phyloP scores from a whole-genome alignment of 2,329 filamentous ascomycete genomes.

The Tolypocladium tropicale region DNA sequence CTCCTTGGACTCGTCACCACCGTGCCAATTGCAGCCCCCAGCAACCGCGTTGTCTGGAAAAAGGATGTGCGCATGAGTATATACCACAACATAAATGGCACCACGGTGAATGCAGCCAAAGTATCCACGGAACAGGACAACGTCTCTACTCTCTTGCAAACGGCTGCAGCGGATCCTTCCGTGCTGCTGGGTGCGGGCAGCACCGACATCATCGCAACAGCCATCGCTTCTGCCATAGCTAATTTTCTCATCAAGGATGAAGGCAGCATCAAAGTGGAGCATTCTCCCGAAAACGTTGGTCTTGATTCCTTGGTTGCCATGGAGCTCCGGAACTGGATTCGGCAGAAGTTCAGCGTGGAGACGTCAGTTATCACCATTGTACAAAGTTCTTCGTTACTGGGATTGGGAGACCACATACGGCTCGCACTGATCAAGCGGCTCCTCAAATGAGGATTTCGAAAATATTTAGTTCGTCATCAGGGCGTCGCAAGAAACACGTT shows the following conservation, averaged over 20 bases:
- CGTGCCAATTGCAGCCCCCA: conserved; percentile 2
- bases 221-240: neutral
- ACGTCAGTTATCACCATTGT: conserved; percentile 12
- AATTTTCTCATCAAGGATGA: conserved; percentile 8
- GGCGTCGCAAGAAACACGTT: too few species aligned
- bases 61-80: conserved; percentile 8
- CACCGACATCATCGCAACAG: neutral
- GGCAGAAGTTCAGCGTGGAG: conserved; percentile 8
- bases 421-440: neutral
- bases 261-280: conserved; percentile 4
- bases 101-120: neutral
- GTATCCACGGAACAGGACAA: neutral
- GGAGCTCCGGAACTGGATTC: conserved; percentile 13
- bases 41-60: conserved; percentile 7
- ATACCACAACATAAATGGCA: conserved; percentile 2
- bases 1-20: conserved; percentile 4
- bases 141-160: neutral
- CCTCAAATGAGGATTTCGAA: neutral
- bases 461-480: too few species aligned
- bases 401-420: neutral
- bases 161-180: neutral
- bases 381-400: neutral
- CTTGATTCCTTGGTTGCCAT: conserved; percentile 14
- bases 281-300: conserved; percentile 4
- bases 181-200: neutral